phyloP scores from a whole-genome alignment of 192 early-diverging fungal genomes.

The Podila epicladia region DNA sequence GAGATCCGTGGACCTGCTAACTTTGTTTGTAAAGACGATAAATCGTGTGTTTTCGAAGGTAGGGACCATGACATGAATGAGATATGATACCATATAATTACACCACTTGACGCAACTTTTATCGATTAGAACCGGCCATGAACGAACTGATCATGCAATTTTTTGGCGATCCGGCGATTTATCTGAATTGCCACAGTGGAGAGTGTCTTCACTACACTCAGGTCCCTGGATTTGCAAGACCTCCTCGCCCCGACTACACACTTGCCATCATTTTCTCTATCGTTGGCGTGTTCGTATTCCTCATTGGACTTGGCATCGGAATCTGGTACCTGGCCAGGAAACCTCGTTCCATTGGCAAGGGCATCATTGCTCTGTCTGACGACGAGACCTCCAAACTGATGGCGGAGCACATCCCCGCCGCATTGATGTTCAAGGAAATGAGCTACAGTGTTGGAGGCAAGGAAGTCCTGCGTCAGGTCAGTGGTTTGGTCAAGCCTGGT shows the following conservation, averaged over 20 bases:
- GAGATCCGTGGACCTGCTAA: constrained; percentile 81
- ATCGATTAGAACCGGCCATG: constrained; percentile 75
- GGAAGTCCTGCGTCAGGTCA: constrained; percentile 60
- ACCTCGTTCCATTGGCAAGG: constrained; percentile 22
- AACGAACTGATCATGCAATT: constrained; percentile 81
- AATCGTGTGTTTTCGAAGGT: constrained; percentile 71
- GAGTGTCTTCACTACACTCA: constrained; percentile 90
- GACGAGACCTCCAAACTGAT: constrained; percentile 73
- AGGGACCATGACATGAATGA: background rate
- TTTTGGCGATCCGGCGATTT: constrained; percentile 88
- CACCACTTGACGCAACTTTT: too few species aligned
- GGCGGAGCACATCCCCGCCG: constrained; percentile 72
- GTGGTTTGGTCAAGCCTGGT: constrained; percentile 83
- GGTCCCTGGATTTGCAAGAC: constrained; percentile 78
- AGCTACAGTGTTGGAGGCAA: constrained; percentile 65
- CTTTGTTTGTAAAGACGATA: constrained; percentile 67
- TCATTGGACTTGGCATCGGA: constrained; percentile 40
- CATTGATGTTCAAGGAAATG: constrained; percentile 72
- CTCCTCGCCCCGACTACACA: constrained; percentile 51
- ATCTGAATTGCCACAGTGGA: constrained; percentile 79
- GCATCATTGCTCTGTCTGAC: constrained; percentile 57
- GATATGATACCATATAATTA: background rate
- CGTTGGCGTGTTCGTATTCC: constrained; percentile 48
- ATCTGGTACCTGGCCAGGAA: constrained; percentile 41
- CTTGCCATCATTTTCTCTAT: constrained; percentile 52